Evolutionary conservation across 441 rosid species (phyloP).

Genomic region (Erysimum cheiri): DNA sequence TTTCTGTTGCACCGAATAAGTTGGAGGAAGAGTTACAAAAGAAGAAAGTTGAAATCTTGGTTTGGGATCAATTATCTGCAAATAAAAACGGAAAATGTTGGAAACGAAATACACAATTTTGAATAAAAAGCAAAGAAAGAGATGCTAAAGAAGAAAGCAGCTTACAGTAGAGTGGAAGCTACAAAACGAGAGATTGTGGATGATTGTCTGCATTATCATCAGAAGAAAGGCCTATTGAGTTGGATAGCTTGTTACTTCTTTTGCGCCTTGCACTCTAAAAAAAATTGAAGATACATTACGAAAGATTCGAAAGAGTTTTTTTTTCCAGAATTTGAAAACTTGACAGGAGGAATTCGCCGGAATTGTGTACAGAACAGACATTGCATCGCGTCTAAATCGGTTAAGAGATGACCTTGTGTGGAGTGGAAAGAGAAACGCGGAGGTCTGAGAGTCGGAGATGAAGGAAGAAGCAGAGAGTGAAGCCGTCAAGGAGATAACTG

Average conservation of each 20-base stretch:
- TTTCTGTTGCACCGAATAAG: slow-evolving; percentile 21
- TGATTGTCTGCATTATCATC: slow-evolving; percentile 40
- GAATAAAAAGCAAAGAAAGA: not conserved
- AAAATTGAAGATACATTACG: not conserved
- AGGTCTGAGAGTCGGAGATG: not conserved
- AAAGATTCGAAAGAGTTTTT: not conserved
- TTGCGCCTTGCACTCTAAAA: not conserved
- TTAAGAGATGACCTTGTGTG: not conserved
- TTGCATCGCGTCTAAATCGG: not conserved
- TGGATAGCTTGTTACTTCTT: not conserved
- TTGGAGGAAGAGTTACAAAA: slow-evolving; percentile 44
- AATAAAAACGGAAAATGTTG: not conserved
- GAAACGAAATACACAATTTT: not conserved
- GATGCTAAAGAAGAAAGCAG: not conserved
- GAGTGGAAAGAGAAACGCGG: not conserved
- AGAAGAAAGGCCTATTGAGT: not conserved
- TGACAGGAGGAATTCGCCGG: not conserved
- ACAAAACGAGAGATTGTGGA: slow-evolving; percentile 33
- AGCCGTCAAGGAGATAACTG: not conserved
- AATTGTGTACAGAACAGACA: not conserved
- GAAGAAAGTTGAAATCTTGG: slow-evolving; percentile 42
- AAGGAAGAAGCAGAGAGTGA: not conserved
- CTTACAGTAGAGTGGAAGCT: slow-evolving; percentile 35
- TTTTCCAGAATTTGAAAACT: not conserved
- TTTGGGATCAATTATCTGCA: slow-evolving; percentile 53